Base-by-base conservation (phyloP, 208 protist species). In the Trypanosomatidae sp. region DNA sequence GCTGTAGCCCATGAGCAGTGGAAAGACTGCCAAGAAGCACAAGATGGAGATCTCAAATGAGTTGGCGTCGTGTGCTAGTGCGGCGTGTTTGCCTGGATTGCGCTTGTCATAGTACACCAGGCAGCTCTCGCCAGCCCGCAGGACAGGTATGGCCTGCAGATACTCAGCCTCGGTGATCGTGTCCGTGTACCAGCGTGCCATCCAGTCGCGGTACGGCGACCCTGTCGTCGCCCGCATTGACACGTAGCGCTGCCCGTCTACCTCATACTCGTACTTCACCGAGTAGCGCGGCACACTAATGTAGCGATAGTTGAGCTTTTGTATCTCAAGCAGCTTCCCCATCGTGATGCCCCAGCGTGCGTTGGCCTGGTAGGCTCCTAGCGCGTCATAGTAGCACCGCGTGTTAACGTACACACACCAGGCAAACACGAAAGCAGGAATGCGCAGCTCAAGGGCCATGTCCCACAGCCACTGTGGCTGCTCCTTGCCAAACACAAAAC, bases 111-210 rank as follows among this genome's bases (percentile, higher is more conserved):
- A 92, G 44, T 88, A 87, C 7, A 92, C 78, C 16, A 59, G 81
- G 66, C 83, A 92, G 0, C 61, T 61, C 54, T 86, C 77, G 4
- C 76, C 76, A 15, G 79, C 69, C 30, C 83, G 83, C 10, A 92
- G 67, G 7, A 88, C 67, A 20, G 83, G 83, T 33, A 92, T 88
- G 8, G 77, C 66, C 60, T 92, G 83, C 16, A 92, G 76, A 49
- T 92, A 92, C 62, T 92, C 53, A 11, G 79, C 71, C 65, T 92
- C 83, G 6, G 83, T 92, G 46, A 92, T 88, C 10, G 79, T 86
- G 60, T 92, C 83, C 18, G 69, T 71, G 55, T 92, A 88, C 32
- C 71, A 84, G 20, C 47, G 32, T 22, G 53, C 26, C 78, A 92
- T 88, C 75, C 78, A 88, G 43, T 73, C 67, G 18, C 77, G 66